Conservation (phyloP, 208 protist species). For the Acanthamoeba sp. region DNA sequence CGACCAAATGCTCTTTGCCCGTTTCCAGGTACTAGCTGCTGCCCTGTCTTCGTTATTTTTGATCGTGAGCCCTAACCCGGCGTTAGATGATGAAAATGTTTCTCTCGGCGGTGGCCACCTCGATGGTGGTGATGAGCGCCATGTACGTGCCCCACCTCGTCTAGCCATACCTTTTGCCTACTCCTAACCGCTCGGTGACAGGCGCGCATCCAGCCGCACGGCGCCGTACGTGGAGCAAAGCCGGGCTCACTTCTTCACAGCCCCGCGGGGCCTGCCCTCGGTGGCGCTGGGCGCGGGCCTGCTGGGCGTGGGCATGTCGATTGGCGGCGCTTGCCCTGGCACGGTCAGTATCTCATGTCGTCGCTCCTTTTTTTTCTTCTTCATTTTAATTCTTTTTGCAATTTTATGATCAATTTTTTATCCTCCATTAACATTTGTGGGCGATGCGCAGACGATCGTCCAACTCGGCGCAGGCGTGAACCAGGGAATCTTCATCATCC, state of each 20-base stretch:
- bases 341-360: not conserved
- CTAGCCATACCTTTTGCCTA: not conserved
- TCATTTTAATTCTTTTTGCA: too few relatives aligned
- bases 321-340: slow-evolving; percentile 42
- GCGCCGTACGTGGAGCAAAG: not conserved
- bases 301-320: slow-evolving; percentile 34
- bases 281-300: slow-evolving; percentile 35
- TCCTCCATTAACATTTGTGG: too few relatives aligned
- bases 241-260: slow-evolving; percentile 13
- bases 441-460: not conserved
- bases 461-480: not conserved
- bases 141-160: not conserved
- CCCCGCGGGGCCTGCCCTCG: not conserved
- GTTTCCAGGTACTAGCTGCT: not conserved
- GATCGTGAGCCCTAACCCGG: not conserved
- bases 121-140: slow-evolving; percentile 23
- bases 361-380: too few relatives aligned
- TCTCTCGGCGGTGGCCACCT: slow-evolving; percentile 6
- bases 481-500: slow-evolving; percentile 7
- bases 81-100: slow-evolving; percentile 65
- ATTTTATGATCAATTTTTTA: too few relatives aligned
- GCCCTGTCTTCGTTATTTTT: not conserved
- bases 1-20: slow-evolving; percentile 49
- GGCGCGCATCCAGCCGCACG: not conserved
- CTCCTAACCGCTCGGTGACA: not conserved